phyloP scores from a whole-genome alignment of 2,329 filamentous ascomycete genomes.

The Sporothrix luriei region DNA sequence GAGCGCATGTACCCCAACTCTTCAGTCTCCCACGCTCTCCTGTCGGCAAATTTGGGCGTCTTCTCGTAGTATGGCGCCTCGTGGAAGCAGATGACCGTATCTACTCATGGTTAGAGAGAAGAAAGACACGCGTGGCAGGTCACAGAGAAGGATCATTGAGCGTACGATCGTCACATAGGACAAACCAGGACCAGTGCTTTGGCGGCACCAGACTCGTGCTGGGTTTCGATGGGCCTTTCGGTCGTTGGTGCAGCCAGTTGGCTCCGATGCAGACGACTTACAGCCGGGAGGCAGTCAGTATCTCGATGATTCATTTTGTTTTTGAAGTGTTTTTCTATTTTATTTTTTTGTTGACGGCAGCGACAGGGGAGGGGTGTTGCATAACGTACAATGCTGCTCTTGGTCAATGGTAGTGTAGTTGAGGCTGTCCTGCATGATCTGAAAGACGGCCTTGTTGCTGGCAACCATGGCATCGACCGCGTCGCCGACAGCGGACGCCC shows the following conservation, averaged over 20 bases:
- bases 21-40: slow-evolving; percentile 36
- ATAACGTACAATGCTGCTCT: slow-evolving; percentile 60
- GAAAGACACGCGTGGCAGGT: background rate
- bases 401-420: slow-evolving; percentile 75
- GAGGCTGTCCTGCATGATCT: slow-evolving; percentile 70
- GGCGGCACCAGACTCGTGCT: slow-evolving; percentile 46
- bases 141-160: background rate
- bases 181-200: slow-evolving; percentile 69
- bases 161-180: slow-evolving; percentile 66
- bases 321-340: too few species aligned
- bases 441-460: slow-evolving; percentile 45
- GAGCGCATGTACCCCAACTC: slow-evolving; percentile 45
- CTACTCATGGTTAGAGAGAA: slow-evolving; percentile 43
- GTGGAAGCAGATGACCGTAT: slow-evolving; percentile 70
- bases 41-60: slow-evolving; percentile 37
- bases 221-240: slow-evolving; percentile 35
- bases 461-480: slow-evolving; percentile 2
- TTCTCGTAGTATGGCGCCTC: slow-evolving; percentile 53
- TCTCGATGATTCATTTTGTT: background rate
- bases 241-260: slow-evolving; percentile 60
- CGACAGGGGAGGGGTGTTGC: background rate
- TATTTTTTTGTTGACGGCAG: too few species aligned
- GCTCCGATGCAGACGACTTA: slow-evolving; percentile 70
- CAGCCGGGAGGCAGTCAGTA: slow-evolving; percentile 31
- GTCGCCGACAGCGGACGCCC: background rate